Conservation (phyloP, 31 red algal genomes). For the Asparagopsis taxiformis region DNA sequence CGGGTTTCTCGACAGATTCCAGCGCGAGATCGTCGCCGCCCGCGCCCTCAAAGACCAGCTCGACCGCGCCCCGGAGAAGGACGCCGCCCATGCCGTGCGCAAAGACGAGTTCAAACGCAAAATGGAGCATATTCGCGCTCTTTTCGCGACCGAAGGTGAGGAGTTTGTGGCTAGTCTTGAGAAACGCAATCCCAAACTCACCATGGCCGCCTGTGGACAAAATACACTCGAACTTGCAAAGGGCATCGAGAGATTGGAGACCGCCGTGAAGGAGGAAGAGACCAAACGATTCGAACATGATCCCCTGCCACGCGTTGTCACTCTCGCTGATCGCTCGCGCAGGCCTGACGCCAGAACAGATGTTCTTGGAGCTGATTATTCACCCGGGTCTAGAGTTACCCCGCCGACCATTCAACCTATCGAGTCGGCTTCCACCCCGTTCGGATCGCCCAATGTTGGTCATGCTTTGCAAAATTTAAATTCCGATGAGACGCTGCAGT, state of each 20-base stretch:
- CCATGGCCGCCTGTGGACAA: constrained; percentile 51
- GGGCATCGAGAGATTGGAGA: constrained; percentile 64
- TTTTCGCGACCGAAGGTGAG: constrained; percentile 63
- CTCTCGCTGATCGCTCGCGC: neutral
- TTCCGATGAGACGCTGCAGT: constrained; percentile 66
- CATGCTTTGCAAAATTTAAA: constrained; percentile 38
- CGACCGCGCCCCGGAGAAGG: constrained; percentile 13
- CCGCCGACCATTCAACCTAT: neutral
- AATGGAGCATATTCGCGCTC: constrained; percentile 53
- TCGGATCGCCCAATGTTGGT: constrained; percentile 5
- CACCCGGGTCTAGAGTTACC: neutral
- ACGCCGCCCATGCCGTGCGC: constrained; percentile 10
- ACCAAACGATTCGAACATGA: constrained; percentile 18
- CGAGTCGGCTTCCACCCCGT: neutral
- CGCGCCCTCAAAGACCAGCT: constrained; percentile 50
- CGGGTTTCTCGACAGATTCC: constrained; percentile 66
- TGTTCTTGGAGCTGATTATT: neutral
- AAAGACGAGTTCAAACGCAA: constrained; percentile 53
- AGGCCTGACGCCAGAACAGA: neutral
- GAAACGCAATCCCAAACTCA: constrained; percentile 53
- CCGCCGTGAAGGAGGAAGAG: constrained; percentile 59
- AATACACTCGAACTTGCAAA: constrained; percentile 66
- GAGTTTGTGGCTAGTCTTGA: constrained; percentile 54
- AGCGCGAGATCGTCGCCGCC: constrained; percentile 57
- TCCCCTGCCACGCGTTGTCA: neutral